Conservation (phyloP, 192 early-diverging fungal genomes). For the Backusella luteola region DNA sequence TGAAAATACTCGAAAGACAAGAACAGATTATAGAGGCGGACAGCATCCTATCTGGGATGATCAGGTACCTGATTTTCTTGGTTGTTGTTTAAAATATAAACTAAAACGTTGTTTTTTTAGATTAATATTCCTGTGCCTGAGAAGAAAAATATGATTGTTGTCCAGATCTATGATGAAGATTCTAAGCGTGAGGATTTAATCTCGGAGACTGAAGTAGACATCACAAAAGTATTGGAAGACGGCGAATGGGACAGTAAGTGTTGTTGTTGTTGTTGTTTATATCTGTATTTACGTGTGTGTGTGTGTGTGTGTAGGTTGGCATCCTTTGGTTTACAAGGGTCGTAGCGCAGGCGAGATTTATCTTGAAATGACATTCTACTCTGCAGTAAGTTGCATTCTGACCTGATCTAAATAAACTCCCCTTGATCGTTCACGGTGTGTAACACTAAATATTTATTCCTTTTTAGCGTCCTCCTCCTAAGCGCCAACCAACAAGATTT, state of each 20-base stretch:
- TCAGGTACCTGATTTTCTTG: slow-evolving; percentile 37
- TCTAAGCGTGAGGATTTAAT: slow-evolving; percentile 51
- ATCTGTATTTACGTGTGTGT: not conserved
- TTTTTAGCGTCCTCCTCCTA: slow-evolving; percentile 24
- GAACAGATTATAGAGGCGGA: slow-evolving; percentile 54
- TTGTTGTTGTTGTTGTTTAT: not conserved
- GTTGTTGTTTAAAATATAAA: not conserved
- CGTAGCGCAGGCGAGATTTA: slow-evolving; percentile 48
- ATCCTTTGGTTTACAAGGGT: slow-evolving; percentile 41
- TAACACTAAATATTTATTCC: not conserved
- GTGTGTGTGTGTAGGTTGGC: slow-evolving; percentile 43
- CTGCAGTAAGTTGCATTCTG: slow-evolving; percentile 38
- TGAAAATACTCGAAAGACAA: slow-evolving; percentile 41
- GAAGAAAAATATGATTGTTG: slow-evolving; percentile 43
- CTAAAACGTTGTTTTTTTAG: slow-evolving; percentile 9
- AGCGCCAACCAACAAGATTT: slow-evolving; percentile 27
- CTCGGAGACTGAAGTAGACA: slow-evolving; percentile 48
- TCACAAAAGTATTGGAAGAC: slow-evolving; percentile 45
- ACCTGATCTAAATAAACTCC: not conserved
- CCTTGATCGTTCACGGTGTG: not conserved
- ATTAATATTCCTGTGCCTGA: slow-evolving; percentile 43
- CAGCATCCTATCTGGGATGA: slow-evolving; percentile 59
- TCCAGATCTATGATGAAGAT: slow-evolving; percentile 54
- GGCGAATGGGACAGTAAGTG: slow-evolving; percentile 55
- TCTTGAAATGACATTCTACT: slow-evolving; percentile 54